A percentile compares a stretch with the other conserved stretches of the same genome.
These are phyloP conservation scores for Leishmania arabica DNA, from an alignment of 208 protist genomes.

Conservation along the genomic window DNA sequence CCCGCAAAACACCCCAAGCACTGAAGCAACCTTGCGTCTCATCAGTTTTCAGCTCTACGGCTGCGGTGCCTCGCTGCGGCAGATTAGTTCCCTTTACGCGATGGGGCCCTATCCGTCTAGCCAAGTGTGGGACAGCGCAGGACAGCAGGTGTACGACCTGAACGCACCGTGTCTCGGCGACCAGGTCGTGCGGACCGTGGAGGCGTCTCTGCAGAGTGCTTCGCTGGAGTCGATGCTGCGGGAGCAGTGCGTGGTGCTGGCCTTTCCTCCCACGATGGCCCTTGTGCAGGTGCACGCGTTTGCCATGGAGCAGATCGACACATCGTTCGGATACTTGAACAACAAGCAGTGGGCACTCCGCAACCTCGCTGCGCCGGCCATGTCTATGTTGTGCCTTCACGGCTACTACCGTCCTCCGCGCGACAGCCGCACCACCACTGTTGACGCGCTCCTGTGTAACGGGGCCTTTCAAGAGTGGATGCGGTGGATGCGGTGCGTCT, in stretches of 20 bases:
- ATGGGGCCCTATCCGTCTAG: slow-evolving; percentile 30
- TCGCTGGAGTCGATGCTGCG: slow-evolving; percentile 22
- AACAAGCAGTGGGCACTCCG: slow-evolving; percentile 51
- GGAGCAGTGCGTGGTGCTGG: slow-evolving; percentile 23
- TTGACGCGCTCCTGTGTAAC: slow-evolving; percentile 48
- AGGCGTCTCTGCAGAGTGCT: slow-evolving; percentile 22
- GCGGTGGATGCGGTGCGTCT: slow-evolving; percentile 49
- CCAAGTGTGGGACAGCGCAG: slow-evolving; percentile 28
- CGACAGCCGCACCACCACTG: slow-evolving; percentile 28
- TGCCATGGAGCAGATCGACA: slow-evolving; percentile 35
- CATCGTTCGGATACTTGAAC: slow-evolving; percentile 30
- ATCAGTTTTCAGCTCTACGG: slow-evolving; percentile 61
- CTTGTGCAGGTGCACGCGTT: slow-evolving; percentile 42
- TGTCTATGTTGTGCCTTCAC: slow-evolving; percentile 30
- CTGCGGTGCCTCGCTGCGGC: slow-evolving; percentile 25
- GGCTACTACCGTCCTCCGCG: slow-evolving; percentile 39
- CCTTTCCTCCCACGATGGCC: slow-evolving; percentile 14
- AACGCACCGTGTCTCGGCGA: slow-evolving; percentile 29
- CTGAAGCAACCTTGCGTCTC: slow-evolving; percentile 30
- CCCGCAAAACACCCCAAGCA: slow-evolving; percentile 22
- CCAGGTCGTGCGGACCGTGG: slow-evolving; percentile 37
- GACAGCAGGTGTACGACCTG: slow-evolving; percentile 35
- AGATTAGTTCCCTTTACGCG: slow-evolving; percentile 47
- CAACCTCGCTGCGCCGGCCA: slow-evolving; percentile 23
- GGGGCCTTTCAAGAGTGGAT: slow-evolving; percentile 60